Percentiles rank a stretch among this genome's conserved stretches.
Conservation (phyloP, 2,329 filamentous ascomycete genomes). For the Alternaria angustiovoidea region DNA sequence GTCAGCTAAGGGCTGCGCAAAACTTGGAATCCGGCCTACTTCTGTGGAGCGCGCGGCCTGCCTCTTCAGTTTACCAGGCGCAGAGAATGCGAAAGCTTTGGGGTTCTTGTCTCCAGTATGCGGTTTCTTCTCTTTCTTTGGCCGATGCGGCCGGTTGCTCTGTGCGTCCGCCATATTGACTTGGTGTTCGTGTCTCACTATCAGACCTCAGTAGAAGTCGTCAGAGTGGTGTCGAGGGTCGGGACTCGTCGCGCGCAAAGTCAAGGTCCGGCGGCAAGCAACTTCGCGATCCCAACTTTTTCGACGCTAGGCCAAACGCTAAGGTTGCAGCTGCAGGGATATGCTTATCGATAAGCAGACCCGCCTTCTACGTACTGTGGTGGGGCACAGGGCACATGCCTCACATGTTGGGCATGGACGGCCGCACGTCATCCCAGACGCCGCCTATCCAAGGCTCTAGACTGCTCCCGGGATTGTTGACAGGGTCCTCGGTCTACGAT, state of each 20-base stretch:
- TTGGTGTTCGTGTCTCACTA: neutral
- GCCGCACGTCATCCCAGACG: slow-evolving; percentile 32
- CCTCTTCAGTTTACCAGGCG: slow-evolving; percentile 80
- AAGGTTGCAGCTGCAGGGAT: slow-evolving; percentile 35
- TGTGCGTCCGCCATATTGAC: slow-evolving; percentile 68
- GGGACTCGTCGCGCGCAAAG: slow-evolving; percentile 15
- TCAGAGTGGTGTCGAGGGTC: neutral
- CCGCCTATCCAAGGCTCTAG: slow-evolving; percentile 39
- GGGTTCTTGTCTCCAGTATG: slow-evolving; percentile 76
- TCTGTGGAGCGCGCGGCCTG: slow-evolving; percentile 77
- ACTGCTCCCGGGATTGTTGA: neutral
- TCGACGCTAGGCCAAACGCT: slow-evolving; percentile 42
- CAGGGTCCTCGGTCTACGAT: slow-evolving; percentile 14
- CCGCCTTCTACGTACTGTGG: slow-evolving; percentile 15
- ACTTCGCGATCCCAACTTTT: slow-evolving; percentile 31
- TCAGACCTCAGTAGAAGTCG: neutral
- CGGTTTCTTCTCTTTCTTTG: slow-evolving; percentile 89
- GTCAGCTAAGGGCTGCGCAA: slow-evolving; percentile 14
- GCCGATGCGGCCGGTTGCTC: slow-evolving; percentile 83
- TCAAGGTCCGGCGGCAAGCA: slow-evolving; percentile 13
- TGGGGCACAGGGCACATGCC: slow-evolving; percentile 21
- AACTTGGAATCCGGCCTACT: slow-evolving; percentile 54
- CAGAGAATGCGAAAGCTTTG: slow-evolving; percentile 87
- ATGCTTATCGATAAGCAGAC: slow-evolving; percentile 45
- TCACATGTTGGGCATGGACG: slow-evolving; percentile 19